Percentiles rank a stretch among this genome's conserved stretches.
phyloP scores from a whole-genome alignment of 1,139 yeast species.

The Kodamaea ohmeri region DNA sequence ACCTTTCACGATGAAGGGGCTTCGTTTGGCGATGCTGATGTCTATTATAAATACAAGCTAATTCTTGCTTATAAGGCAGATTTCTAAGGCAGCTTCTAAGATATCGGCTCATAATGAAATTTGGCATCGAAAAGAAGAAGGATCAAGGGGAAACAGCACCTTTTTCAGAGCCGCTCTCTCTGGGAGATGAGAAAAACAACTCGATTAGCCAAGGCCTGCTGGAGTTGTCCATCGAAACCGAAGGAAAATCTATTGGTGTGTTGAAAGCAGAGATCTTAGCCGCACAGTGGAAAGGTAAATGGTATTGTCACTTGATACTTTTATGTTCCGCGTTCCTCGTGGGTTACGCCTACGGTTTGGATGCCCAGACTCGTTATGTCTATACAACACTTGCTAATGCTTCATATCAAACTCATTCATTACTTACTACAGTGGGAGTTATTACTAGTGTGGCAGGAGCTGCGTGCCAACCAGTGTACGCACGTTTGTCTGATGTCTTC shows the following conservation, averaged over 20 bases:
- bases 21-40: too few relatives aligned
- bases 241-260: slow-evolving; percentile 27
- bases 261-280: slow-evolving; percentile 34
- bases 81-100: too few relatives aligned
- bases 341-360: slow-evolving; percentile 31
- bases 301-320: slow-evolving; percentile 19
- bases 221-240: neutral
- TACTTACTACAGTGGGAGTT: slow-evolving; percentile 22
- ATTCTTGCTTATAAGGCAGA: too few relatives aligned
- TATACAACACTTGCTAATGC: slow-evolving; percentile 20
- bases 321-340: slow-evolving; percentile 26
- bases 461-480: slow-evolving; percentile 23
- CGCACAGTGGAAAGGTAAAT: slow-evolving; percentile 23
- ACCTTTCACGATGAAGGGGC: too few relatives aligned
- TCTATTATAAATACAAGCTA: neutral
- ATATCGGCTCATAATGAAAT: too few relatives aligned
- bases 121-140: neutral
- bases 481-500: slow-evolving; percentile 22
- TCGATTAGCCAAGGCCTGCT: neutral
- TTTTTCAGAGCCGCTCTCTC: neutral
- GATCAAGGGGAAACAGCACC: neutral
- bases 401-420: slow-evolving; percentile 20
- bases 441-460: slow-evolving; percentile 23
- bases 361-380: slow-evolving; percentile 20
- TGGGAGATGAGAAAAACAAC: neutral